phyloP scores from a whole-genome alignment of 352 stramenopile species.

The Phytophthora idaei region DNA sequence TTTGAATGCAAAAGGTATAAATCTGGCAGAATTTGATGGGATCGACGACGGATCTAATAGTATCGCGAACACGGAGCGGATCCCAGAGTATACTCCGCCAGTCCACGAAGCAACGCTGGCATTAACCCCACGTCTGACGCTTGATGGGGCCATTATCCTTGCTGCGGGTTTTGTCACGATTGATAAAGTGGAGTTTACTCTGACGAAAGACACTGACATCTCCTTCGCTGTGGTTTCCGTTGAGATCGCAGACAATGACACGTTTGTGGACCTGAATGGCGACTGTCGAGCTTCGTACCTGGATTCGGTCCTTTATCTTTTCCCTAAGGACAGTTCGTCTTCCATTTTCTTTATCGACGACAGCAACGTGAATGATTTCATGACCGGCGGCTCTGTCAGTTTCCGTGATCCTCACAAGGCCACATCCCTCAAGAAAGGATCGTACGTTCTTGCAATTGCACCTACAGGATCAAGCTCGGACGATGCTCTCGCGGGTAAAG shows the following conservation, averaged over 20 bases:
- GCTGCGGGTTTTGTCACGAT: constrained; percentile 39
- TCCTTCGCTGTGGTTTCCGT: constrained; percentile 56
- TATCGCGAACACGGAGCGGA: constrained; percentile 33
- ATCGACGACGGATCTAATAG: constrained; percentile 31
- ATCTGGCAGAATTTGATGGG: constrained; percentile 42
- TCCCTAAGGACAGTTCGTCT: constrained; percentile 31
- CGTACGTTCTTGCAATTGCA: constrained; percentile 47
- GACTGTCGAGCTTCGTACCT: constrained; percentile 64
- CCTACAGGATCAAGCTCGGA: constrained; percentile 28
- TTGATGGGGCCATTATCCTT: constrained; percentile 38
- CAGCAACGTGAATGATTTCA: constrained; percentile 28
- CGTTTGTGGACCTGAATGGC: constrained; percentile 60
- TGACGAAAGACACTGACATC: constrained; percentile 43
- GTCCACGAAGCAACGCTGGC: constrained; percentile 4
- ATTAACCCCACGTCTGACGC: constrained; percentile 23
- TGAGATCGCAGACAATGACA: constrained; percentile 59
- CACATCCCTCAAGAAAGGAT: constrained; percentile 49
- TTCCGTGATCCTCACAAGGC: constrained; percentile 49
- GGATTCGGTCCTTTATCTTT: constrained; percentile 62
- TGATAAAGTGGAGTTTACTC: constrained; percentile 55
- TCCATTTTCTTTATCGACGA: constrained; percentile 45
- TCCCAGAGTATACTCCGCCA: constrained; percentile 44
- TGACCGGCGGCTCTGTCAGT: constrained; percentile 48
- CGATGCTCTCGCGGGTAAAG: constrained; percentile 31
- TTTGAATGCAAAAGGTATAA: constrained; percentile 24